Conservation (phyloP, 1,139 yeast genomes). For the Suhomyces terraborum region DNA sequence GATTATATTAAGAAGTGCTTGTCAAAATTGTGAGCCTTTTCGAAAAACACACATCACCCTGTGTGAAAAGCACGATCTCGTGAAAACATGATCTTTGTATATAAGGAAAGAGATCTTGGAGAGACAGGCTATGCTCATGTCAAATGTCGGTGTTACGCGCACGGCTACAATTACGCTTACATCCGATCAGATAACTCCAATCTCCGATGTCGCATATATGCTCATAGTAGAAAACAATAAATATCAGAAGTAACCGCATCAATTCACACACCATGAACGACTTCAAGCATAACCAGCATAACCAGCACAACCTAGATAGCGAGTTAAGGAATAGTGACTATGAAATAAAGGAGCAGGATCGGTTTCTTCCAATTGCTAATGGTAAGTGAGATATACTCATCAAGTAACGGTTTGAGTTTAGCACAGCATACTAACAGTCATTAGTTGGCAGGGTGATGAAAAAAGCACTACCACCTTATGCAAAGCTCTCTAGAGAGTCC, state of each 20-base stretch:
- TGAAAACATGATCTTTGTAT: background rate
- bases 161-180: conserved; percentile 3
- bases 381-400: too few species aligned
- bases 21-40: conserved; percentile 10
- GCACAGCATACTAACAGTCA: conserved; percentile 16
- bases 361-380: conserved; percentile 86
- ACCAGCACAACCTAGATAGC: conserved; percentile 7
- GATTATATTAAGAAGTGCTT: conserved; percentile 29
- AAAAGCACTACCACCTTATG: conserved; percentile 46
- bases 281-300: too few species aligned
- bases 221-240: background rate
- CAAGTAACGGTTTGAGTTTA: too few species aligned
- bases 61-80: too few species aligned
- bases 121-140: background rate
- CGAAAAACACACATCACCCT: background rate
- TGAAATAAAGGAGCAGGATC: conserved; percentile 73
- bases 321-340: conserved; percentile 36
- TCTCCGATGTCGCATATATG: conserved; percentile 16
- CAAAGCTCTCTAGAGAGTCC: conserved; percentile 52
- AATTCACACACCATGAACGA: conserved; percentile 8
- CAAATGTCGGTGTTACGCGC: background rate
- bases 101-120: too few species aligned
- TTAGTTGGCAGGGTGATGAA: conserved; percentile 44
- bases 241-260: too few species aligned
- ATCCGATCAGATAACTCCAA: conserved; percentile 13